Evolutionary conservation across 805 yeast species (phyloP).

Genomic region (Starmerella kuoi): DNA sequence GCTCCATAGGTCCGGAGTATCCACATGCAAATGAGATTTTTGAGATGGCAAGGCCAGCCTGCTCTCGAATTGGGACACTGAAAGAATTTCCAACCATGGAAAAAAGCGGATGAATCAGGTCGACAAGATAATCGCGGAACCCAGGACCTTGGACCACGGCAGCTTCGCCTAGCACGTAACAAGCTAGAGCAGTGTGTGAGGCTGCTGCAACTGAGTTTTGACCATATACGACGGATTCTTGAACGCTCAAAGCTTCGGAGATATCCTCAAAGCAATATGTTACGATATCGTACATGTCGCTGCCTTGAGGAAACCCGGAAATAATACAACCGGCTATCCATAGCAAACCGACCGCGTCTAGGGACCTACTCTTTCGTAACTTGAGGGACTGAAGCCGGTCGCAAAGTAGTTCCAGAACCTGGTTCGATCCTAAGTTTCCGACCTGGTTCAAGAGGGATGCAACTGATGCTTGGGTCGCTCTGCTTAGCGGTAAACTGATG

Average conservation of each 20-base stretch:
- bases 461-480: slow-evolving; percentile 5
- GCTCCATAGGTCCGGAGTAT: slow-evolving; percentile 37
- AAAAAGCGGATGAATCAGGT: slow-evolving; percentile 57
- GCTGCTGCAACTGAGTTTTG: slow-evolving; percentile 2
- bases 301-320: slow-evolving; percentile 1
- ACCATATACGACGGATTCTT: background rate
- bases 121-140: slow-evolving; percentile 50
- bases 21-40: slow-evolving; percentile 43
- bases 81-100: slow-evolving; percentile 52
- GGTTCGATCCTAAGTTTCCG: slow-evolving; percentile 1
- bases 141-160: slow-evolving; percentile 21
- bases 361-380: slow-evolving; percentile 2
- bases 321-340: slow-evolving; percentile 17
- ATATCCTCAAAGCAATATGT: slow-evolving; percentile 15
- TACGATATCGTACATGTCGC: slow-evolving; percentile 16
- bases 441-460: slow-evolving; percentile 5
- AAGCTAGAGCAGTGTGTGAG: slow-evolving; percentile 14
- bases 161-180: slow-evolving; percentile 18
- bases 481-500: slow-evolving; percentile 1
- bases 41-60: slow-evolving; percentile 42
- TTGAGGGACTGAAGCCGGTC: slow-evolving; percentile 6
- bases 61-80: slow-evolving; percentile 35
- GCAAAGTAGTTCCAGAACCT: background rate
- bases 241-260: slow-evolving; percentile 3
- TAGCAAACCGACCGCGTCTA: slow-evolving; percentile 9